phyloP scores from a whole-genome alignment of 768 basidiomycete species.

The Hypsizygus marmoreus region DNA sequence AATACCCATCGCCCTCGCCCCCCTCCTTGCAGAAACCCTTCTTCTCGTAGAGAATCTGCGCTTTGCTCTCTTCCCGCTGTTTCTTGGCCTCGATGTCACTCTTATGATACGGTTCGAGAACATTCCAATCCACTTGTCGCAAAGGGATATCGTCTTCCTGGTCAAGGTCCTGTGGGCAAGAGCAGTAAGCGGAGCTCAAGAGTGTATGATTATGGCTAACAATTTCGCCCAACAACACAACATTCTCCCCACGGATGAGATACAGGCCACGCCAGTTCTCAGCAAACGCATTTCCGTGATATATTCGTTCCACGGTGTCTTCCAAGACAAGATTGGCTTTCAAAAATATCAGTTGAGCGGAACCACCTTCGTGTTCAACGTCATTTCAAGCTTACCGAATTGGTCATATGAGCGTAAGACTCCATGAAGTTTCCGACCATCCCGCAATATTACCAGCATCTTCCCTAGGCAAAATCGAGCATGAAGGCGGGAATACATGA shows the following conservation, averaged over 20 bases:
- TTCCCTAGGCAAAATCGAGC: slow-evolving; percentile 69
- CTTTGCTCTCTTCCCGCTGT: slow-evolving; percentile 79
- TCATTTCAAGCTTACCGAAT: slow-evolving; percentile 67
- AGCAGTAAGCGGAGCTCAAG: slow-evolving; percentile 5
- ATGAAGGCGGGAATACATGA: slow-evolving; percentile 21
- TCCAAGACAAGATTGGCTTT: slow-evolving; percentile 99
- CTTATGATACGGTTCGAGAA: slow-evolving; percentile 72
- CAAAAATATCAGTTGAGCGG: neutral
- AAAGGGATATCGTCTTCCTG: slow-evolving; percentile 86
- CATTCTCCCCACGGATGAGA: slow-evolving; percentile 97
- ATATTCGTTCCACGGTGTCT: slow-evolving; percentile 93
- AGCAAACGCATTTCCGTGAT: slow-evolving; percentile 84
- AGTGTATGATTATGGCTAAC: slow-evolving; percentile 48
- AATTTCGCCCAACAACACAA: slow-evolving; percentile 95
- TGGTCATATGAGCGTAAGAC: slow-evolving; percentile 98
- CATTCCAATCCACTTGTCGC: slow-evolving; percentile 69
- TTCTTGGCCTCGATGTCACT: slow-evolving; percentile 75
- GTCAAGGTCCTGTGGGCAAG: slow-evolving; percentile 75
- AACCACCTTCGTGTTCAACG: slow-evolving; percentile 1
- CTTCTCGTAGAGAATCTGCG: slow-evolving; percentile 78
- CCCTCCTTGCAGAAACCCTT: slow-evolving; percentile 95
- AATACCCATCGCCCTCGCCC: slow-evolving; percentile 96
- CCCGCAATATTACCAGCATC: slow-evolving; percentile 95
- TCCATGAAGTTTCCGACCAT: slow-evolving; percentile 95
- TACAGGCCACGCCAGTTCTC: slow-evolving; percentile 89